Percentiles rank a stretch among this genome's conserved stretches.
These are phyloP conservation scores for Malus fusca DNA, from an alignment of 306 rosid genomes.

Conservation along the genomic window DNA sequence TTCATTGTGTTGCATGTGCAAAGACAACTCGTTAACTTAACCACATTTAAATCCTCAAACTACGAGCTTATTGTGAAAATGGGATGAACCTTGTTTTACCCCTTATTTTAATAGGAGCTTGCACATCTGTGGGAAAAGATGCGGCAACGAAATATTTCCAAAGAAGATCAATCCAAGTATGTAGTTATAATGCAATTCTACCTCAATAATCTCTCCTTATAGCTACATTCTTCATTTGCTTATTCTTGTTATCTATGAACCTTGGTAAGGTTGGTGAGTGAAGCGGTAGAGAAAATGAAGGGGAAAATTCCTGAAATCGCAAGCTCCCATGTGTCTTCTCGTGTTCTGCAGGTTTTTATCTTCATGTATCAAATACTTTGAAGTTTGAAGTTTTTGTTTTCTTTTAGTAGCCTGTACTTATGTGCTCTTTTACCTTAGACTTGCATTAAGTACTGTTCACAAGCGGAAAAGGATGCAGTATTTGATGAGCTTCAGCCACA, in stretches of 20 bases:
- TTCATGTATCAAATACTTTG: not conserved
- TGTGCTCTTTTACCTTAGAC: constrained; percentile 41
- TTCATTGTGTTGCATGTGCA: not conserved
- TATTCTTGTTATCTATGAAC: not conserved
- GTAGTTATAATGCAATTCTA: constrained; percentile 9
- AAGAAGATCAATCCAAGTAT: constrained; percentile 81
- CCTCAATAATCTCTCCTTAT: not conserved
- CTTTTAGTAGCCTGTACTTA: constrained; percentile 7
- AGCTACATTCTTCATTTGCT: not conserved
- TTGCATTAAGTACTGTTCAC: constrained; percentile 80
- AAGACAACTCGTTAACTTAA: not conserved
- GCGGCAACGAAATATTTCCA: constrained; percentile 65
- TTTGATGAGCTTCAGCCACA: constrained; percentile 88
- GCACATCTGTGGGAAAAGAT: constrained; percentile 90
- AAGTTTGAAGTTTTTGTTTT: not conserved
- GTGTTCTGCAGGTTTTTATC: constrained; percentile 72
- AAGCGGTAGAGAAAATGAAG: constrained; percentile 85
- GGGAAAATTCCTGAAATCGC: constrained; percentile 91
- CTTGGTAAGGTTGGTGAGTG: constrained; percentile 55
- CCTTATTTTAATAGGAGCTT: constrained; percentile 52
- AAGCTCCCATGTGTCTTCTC: constrained; percentile 84
- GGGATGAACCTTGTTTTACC: constrained; percentile 6
- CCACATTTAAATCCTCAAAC: not conserved
- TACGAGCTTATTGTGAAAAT: not conserved
- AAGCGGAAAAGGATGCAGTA: constrained; percentile 65